A percentile compares a stretch with the other conserved stretches of the same genome.
Evolutionary conservation across 164 flowering plant genomes (phyloP).

Genomic region (Vitis rupestris): DNA sequence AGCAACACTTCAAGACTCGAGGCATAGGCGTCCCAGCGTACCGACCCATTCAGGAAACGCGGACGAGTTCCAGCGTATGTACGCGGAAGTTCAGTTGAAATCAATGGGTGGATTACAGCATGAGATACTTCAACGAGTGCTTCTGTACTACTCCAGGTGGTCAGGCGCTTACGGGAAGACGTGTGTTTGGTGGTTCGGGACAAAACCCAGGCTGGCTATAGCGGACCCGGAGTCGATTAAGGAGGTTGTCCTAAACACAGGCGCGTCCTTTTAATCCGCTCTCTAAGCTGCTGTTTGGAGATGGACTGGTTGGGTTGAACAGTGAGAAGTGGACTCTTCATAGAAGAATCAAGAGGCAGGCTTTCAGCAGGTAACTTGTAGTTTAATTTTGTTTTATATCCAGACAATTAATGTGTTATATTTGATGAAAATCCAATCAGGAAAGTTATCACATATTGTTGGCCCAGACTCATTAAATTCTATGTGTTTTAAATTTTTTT

Average conservation of each 20-base stretch:
- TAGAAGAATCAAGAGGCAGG: conserved; percentile 46
- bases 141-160: background rate
- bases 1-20: conserved; percentile 10
- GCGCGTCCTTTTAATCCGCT: conserved; percentile 40
- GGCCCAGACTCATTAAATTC: no score
- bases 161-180: conserved; percentile 19
- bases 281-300: conserved; percentile 42
- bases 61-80: conserved; percentile 29
- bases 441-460: no score
- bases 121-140: conserved; percentile 21
- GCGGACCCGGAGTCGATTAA: conserved; percentile 60
- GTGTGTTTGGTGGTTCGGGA: conserved; percentile 69
- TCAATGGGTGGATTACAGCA: conserved; percentile 21
- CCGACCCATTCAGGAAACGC: conserved; percentile 40
- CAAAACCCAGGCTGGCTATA: conserved; percentile 47
- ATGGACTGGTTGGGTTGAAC: conserved; percentile 54
- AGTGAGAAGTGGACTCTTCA: conserved; percentile 71
- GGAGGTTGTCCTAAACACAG: conserved; percentile 40
- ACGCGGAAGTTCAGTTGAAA: conserved; percentile 27
- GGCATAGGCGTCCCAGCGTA: conserved; percentile 25
- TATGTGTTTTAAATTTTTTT: no score
- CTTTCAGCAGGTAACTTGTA: conserved; percentile 19
- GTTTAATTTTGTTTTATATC: no score
- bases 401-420: no score
- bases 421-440: no score